Evolutionary conservation across 176 grass and related monocot genomes (phyloP).

Genomic region (Echinochloa phyllopogon): DNA sequence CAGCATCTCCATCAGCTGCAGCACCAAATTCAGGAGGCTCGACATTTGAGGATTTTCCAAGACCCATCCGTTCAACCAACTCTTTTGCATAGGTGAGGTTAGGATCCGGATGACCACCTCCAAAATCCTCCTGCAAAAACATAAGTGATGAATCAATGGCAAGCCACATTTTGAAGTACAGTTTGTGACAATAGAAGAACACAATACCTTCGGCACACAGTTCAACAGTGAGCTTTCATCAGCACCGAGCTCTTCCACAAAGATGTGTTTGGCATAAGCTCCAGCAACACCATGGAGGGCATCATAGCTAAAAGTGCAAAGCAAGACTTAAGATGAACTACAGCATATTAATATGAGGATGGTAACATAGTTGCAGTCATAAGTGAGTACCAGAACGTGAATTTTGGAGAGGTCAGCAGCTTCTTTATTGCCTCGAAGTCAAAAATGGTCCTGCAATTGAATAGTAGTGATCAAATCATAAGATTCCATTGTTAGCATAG

Average conservation of each 20-base stretch:
- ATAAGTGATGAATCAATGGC: constrained; percentile 29
- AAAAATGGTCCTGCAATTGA: constrained; percentile 76
- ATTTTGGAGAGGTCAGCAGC: constrained; percentile 84
- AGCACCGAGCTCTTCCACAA: constrained; percentile 97
- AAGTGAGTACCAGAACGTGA: constrained; percentile 86
- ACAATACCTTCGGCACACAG: constrained; percentile 83
- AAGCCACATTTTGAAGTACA: constrained; percentile 9
- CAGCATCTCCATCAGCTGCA: constrained; percentile 98
- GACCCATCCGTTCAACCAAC: constrained; percentile 91
- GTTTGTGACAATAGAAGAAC: constrained; percentile 14
- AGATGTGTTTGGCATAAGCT: constrained; percentile 82
- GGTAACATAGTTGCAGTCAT: constrained; percentile 16
- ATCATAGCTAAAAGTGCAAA: constrained; percentile 78
- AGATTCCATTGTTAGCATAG: neutral
- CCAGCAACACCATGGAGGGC: constrained; percentile 95
- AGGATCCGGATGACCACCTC: constrained; percentile 93
- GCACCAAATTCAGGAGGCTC: constrained; percentile 98
- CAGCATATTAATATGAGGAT: constrained; percentile 6
- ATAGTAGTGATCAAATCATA: constrained; percentile 33
- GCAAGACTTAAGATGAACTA: constrained; percentile 35
- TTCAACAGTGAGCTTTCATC: constrained; percentile 90
- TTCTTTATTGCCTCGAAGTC: constrained; percentile 87
- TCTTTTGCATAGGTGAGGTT: constrained; percentile 99
- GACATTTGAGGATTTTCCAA: constrained; percentile 66
- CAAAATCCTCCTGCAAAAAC: constrained; percentile 93